Conservation (phyloP, 805 yeast species). For the Wickerhamiella brachini region DNA sequence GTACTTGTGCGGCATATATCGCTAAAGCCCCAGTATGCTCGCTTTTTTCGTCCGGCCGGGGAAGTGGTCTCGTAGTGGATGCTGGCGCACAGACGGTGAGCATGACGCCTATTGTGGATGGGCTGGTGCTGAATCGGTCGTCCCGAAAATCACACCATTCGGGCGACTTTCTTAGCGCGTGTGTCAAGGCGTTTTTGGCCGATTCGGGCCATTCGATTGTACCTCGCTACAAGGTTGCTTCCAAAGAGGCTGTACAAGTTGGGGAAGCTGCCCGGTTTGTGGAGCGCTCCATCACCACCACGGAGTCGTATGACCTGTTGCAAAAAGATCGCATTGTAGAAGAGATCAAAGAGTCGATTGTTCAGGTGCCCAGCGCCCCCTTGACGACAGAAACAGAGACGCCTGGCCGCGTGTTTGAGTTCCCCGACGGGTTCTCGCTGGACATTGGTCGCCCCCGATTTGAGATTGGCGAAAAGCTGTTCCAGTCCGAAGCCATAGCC, state of each 20-base stretch:
- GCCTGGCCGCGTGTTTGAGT: conserved; percentile 36
- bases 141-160: conserved; percentile 53
- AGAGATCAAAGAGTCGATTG: conserved; percentile 53
- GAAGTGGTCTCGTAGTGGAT: conserved; percentile 76
- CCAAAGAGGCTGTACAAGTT: conserved; percentile 26
- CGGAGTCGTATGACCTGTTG: conserved; percentile 40
- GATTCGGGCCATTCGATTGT: conserved; percentile 26
- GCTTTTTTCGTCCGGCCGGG: conserved; percentile 78
- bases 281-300: conserved; percentile 24
- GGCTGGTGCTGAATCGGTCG: conserved; percentile 31
- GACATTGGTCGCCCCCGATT: conserved; percentile 49
- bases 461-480: conserved; percentile 57
- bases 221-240: conserved; percentile 38
- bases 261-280: conserved; percentile 25
- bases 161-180: conserved; percentile 47
- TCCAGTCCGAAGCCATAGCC: conserved; percentile 22
- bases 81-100: conserved; percentile 66
- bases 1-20: conserved; percentile 67
- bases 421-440: conserved; percentile 50
- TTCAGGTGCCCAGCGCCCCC: conserved; percentile 22
- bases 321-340: conserved; percentile 43
- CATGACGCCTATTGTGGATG: conserved; percentile 35
- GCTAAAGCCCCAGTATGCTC: conserved; percentile 79
- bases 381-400: conserved; percentile 22
- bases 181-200: conserved; percentile 32